These are phyloP conservation scores for Lyophyllum shimeji DNA, from an alignment of 768 basidiomycete species.

Conservation along the genomic window DNA sequence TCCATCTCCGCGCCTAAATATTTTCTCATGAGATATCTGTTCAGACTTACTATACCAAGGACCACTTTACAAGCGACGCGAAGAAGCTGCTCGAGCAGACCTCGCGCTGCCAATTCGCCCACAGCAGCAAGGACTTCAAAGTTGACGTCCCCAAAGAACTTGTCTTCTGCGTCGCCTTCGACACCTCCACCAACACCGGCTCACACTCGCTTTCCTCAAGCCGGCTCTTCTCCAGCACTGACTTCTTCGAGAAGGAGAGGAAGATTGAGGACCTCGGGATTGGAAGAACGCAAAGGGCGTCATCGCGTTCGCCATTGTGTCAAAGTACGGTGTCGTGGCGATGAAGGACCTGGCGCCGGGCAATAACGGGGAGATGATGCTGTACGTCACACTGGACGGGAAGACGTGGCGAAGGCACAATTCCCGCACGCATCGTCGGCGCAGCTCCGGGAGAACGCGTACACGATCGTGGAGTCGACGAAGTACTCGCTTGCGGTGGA, in stretches of 20 bases:
- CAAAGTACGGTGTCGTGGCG: conserved; percentile 91
- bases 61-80: conserved; percentile 69
- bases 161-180: conserved; percentile 90
- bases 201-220: conserved; percentile 54
- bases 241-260: conserved; percentile 72
- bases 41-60: conserved; percentile 87
- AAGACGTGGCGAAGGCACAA: conserved; percentile 79
- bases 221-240: conserved; percentile 78
- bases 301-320: conserved; percentile 90
- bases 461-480: conserved; percentile 94
- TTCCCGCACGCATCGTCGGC: conserved; percentile 91
- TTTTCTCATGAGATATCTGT: too few relatives aligned
- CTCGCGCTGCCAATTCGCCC: conserved; percentile 84
- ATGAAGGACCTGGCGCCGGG: conserved; percentile 64
- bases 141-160: conserved; percentile 72
- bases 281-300: conserved; percentile 83
- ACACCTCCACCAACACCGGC: conserved; percentile 51
- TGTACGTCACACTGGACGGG: conserved; percentile 87
- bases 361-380: conserved; percentile 68
- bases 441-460: conserved; percentile 84
- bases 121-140: conserved; percentile 81
- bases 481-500: conserved; percentile 94
- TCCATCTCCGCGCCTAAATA: conserved; percentile 1
- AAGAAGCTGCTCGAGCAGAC: conserved; percentile 68
- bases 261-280: conserved; percentile 86